phyloP scores from a whole-genome alignment of 2,329 filamentous ascomycete genomes.

The Cladosporium sp. region DNA sequence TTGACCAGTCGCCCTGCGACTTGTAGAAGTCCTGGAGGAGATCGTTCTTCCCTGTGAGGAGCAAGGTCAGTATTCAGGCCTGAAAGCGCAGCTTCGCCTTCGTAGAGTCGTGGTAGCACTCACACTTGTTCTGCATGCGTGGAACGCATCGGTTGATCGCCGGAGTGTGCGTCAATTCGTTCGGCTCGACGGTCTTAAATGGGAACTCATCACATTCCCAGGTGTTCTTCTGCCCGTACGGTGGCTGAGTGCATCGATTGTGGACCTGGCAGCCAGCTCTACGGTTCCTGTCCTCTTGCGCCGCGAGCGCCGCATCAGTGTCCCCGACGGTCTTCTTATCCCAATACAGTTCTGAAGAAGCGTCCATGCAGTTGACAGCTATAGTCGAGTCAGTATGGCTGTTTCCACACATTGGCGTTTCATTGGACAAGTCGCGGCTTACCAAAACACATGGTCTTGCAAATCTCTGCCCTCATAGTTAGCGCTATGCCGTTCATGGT shows the following conservation, averaged over 20 bases:
- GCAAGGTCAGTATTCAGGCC: neutral
- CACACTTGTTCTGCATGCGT: neutral
- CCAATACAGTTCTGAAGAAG: neutral
- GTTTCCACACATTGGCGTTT: neutral
- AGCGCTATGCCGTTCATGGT: neutral
- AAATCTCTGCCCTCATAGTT: neutral
- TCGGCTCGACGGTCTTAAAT: neutral
- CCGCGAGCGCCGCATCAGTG: neutral
- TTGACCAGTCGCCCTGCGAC: neutral
- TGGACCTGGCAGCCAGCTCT: neutral
- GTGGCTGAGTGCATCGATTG: neutral
- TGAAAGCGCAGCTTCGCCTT: neutral
- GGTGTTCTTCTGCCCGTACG: neutral
- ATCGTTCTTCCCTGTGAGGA: neutral
- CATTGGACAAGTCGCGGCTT: neutral
- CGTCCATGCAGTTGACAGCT: neutral
- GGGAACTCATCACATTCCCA: neutral
- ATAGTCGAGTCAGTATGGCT: neutral
- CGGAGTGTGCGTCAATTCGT: neutral
- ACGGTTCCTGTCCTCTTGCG: neutral
- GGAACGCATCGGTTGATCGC: neutral
- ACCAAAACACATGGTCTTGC: constrained; percentile 2
- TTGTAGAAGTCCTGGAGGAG: neutral
- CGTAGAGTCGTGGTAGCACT: neutral
- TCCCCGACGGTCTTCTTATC: neutral